Evolutionary conservation across 2,329 filamentous ascomycete genomes (phyloP).

Genomic region (Penicillium rolfsii): DNA sequence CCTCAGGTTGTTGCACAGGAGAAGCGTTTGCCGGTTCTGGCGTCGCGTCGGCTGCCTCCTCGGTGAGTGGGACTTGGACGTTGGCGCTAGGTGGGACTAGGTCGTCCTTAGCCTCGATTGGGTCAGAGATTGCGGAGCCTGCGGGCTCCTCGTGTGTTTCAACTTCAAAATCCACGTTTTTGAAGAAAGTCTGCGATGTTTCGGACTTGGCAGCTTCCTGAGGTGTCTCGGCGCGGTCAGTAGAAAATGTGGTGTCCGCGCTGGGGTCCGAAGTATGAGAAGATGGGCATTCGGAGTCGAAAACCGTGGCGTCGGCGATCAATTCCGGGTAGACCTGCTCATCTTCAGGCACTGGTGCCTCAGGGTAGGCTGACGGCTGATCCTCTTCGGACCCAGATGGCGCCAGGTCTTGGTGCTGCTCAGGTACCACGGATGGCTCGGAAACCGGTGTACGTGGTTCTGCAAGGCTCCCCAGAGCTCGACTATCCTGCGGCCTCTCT

Average conservation of each 20-base stretch:
- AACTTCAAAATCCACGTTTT: conserved; percentile 21
- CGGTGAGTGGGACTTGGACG: conserved; percentile 35
- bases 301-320: conserved; percentile 25
- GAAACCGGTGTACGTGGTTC: conserved; percentile 4
- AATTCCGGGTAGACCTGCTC: conserved; percentile 26
- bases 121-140: conserved; percentile 30
- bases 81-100: conserved; percentile 38
- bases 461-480: background rate
- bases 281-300: conserved; percentile 23
- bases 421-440: conserved; percentile 10
- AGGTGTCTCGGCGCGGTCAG: conserved; percentile 16
- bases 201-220: conserved; percentile 22
- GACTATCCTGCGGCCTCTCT: conserved; percentile 13
- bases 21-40: conserved; percentile 31
- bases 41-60: conserved; percentile 31
- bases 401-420: conserved; percentile 5
- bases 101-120: conserved; percentile 33
- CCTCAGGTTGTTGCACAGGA: conserved; percentile 24
- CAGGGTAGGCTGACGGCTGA: background rate
- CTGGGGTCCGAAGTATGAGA: conserved; percentile 24
- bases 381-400: conserved; percentile 5
- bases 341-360: conserved; percentile 12
- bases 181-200: conserved; percentile 16
- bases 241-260: conserved; percentile 17
- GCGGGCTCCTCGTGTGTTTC: conserved; percentile 31